These are phyloP conservation scores for Cladosporium sp. DNA, from an alignment of 2,329 filamentous ascomycete species.

Conservation along the genomic window DNA sequence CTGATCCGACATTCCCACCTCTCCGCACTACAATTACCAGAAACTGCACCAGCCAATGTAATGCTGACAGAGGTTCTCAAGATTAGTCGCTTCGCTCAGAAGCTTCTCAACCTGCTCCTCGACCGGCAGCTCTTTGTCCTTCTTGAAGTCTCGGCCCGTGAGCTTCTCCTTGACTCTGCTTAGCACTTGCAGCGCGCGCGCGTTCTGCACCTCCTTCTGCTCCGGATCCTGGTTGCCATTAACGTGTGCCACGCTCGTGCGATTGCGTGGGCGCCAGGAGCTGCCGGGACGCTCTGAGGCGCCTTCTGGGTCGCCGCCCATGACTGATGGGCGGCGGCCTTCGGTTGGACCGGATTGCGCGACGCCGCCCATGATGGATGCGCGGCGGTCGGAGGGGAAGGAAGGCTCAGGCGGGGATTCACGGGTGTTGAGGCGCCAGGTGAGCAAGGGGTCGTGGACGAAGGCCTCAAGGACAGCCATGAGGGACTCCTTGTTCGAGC, in stretches of 20 bases:
- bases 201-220: constrained; percentile 81
- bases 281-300: constrained; percentile 29
- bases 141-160: constrained; percentile 88
- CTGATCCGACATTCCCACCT: neutral
- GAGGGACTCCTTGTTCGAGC: constrained; percentile 96
- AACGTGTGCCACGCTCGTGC: constrained; percentile 31
- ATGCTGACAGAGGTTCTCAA: constrained; percentile 97
- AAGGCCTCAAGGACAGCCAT: constrained; percentile 99
- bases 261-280: constrained; percentile 34
- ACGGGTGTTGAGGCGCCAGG: constrained; percentile 77
- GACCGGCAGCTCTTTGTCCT: constrained; percentile 78
- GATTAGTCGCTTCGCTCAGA: constrained; percentile 89
- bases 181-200: constrained; percentile 86
- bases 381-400: constrained; percentile 61
- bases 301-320: constrained; percentile 33
- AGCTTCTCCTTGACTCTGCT: constrained; percentile 93
- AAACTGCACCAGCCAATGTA: constrained; percentile 99
- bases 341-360: constrained; percentile 24
- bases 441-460: constrained; percentile 98
- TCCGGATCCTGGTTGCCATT: constrained; percentile 39
- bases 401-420: constrained; percentile 61
- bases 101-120: constrained; percentile 91
- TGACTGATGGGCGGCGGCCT: constrained; percentile 33
- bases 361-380: constrained; percentile 57
- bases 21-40: constrained; percentile 60